These are phyloP conservation scores for Phyllosticta ampelicida DNA, from an alignment of 2,329 filamentous ascomycete species.

Conservation along the genomic window DNA sequence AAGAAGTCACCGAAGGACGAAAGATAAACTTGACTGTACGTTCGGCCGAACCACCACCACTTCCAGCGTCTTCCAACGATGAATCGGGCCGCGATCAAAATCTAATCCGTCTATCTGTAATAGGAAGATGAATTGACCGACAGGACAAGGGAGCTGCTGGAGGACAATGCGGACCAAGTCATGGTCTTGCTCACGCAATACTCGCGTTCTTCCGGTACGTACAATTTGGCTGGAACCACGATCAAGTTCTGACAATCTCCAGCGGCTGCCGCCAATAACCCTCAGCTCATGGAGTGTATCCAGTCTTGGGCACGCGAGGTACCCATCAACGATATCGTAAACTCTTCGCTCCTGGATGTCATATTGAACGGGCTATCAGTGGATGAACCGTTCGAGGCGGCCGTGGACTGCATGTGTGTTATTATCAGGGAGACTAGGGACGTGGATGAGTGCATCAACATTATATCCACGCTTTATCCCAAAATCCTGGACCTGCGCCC, in stretches of 20 bases:
- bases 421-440: conserved; percentile 88
- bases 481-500: conserved; percentile 65
- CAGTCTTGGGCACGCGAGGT: conserved; percentile 96
- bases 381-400: conserved; percentile 72
- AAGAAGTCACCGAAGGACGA: conserved; percentile 97
- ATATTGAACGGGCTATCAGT: conserved; percentile 67
- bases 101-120: conserved; percentile 30
- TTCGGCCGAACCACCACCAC: conserved; percentile 46
- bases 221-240: neutral
- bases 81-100: conserved; percentile 24
- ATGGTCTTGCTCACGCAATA: conserved; percentile 82
- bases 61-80: conserved; percentile 27
- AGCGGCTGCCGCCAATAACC: conserved; percentile 73
- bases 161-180: conserved; percentile 82
- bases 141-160: conserved; percentile 80
- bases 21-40: conserved; percentile 99
- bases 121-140: conserved; percentile 90
- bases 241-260: conserved; percentile 1
- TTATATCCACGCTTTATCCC: conserved; percentile 75
- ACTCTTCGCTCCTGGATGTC: conserved; percentile 72
- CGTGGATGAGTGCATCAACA: conserved; percentile 76
- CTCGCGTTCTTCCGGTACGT: conserved; percentile 77
- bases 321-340: conserved; percentile 69
- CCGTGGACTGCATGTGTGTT: conserved; percentile 83
- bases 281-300: conserved; percentile 86